Base-by-base conservation (phyloP, 2,329 filamentous ascomycete genomes). In the Penicillium sp. region DNA sequence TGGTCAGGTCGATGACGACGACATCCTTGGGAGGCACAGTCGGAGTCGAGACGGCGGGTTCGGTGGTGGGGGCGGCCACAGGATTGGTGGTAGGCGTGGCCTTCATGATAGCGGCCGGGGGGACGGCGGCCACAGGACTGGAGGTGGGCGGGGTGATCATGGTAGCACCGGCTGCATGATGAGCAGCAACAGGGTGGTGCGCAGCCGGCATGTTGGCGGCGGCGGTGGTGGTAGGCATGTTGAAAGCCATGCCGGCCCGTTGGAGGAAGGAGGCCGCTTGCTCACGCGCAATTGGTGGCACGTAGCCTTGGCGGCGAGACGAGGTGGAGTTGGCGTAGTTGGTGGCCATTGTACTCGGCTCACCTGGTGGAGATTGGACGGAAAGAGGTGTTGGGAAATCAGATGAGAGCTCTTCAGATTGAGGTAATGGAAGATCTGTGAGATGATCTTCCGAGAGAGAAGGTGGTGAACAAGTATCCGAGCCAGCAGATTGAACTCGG, bases 1-100 rank as follows among this genome's bases (percentile, higher is more conserved):
- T 57, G 45, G 62, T 63, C 41, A 63, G 51, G 48, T 63, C 62
- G 14, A 63, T 58, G 39, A 62, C 57, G 34, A 35, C 37, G 38
- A 37, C 14, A 11, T 62, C 60, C 42, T 61, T 53, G 41, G 53
- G 59, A 48, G 53, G 48, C 52, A 42, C 52, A 48, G 56, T 22
- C 20, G 49, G 47, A 49, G 38, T 17, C 11, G 31, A 31, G 22
- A 49, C 41, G 34, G 38, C 7, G 17, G 37, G 14, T 5, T 22
- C 22, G 4, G 53, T 28, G 10, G 25, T 10, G 41, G 34, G 8
- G 17, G 28, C 17, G 53, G 52, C 28, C 28, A 6, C 28, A 31
- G 28, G 7, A 31, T 31, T 39, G 41, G n/a, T 28, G 39, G 22
- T n/a, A 22, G 42, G 14, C 20, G 14, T 11, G 25, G 43, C 25